phyloP scores from a whole-genome alignment of 2,329 filamentous ascomycete species.

The Aspergillus nomiae region DNA sequence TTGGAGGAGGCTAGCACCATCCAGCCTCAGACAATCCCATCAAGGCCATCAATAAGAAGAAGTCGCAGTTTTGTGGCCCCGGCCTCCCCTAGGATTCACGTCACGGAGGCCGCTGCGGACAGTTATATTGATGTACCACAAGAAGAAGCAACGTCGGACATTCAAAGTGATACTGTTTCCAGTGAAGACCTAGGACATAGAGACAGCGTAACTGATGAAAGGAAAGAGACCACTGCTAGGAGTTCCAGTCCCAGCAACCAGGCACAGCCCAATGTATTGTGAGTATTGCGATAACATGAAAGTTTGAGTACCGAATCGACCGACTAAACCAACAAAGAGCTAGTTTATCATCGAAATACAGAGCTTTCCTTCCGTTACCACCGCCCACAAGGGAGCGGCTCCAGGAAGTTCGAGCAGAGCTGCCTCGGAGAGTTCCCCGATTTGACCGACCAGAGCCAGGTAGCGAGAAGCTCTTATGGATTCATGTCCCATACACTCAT shows the following conservation, averaged over 20 bases:
- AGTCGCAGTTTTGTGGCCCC: slow-evolving; percentile 27
- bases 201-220: slow-evolving; percentile 7
- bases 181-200: neutral
- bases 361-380: slow-evolving; percentile 28
- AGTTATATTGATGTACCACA: slow-evolving; percentile 20
- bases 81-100: slow-evolving; percentile 31
- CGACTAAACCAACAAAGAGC: slow-evolving; percentile 5
- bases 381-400: slow-evolving; percentile 24
- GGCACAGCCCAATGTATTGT: neutral
- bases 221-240: slow-evolving; percentile 1
- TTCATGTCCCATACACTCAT: slow-evolving; percentile 38
- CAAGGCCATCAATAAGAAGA: slow-evolving; percentile 23
- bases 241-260: slow-evolving; percentile 9
- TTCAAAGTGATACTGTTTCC: neutral
- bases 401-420: slow-evolving; percentile 24
- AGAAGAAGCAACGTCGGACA: slow-evolving; percentile 10
- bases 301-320: neutral
- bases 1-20: neutral
- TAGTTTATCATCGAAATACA: slow-evolving; percentile 21
- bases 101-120: slow-evolving; percentile 28
- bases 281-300: neutral
- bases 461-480: slow-evolving; percentile 38
- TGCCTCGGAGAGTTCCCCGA: slow-evolving; percentile 28
- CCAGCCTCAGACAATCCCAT: slow-evolving; percentile 10
- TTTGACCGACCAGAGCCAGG: slow-evolving; percentile 37